Evolutionary conservation across 2,329 filamentous ascomycete genomes (phyloP).

Genomic region (Aspergillus brunneoviolaceus): DNA sequence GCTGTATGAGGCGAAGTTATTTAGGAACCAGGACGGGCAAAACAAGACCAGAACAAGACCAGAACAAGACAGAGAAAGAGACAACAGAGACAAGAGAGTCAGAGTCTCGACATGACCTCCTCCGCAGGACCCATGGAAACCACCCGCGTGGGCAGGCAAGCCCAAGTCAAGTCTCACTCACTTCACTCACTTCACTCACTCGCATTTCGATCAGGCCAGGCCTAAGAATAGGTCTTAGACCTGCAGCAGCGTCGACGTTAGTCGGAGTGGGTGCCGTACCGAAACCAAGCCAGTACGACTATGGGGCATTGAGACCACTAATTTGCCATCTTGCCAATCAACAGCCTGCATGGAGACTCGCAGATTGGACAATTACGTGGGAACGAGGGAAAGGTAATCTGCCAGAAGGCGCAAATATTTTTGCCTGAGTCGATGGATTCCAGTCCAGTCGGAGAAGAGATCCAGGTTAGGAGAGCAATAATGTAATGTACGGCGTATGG

Average conservation of each 20-base stretch:
- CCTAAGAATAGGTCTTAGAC: conserved; percentile 20
- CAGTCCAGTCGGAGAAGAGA: neutral
- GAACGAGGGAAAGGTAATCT: neutral
- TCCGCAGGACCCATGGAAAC: neutral
- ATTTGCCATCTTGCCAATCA: neutral
- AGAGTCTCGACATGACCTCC: neutral
- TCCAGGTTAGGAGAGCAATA: neutral
- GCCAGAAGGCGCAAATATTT: neutral
- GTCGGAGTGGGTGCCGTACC: conserved; percentile 1
- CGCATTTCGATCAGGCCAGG: conserved; percentile 15
- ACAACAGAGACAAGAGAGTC: neutral
- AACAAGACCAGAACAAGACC: neutral
- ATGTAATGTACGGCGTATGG: too few relatives aligned
- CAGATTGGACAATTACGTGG: neutral
- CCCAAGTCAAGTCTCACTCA: neutral
- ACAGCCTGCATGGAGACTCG: neutral
- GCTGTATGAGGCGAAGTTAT: neutral
- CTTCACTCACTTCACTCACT: neutral
- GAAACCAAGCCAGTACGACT: neutral
- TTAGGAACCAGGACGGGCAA: neutral
- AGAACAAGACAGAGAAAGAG: neutral
- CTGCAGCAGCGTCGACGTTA: conserved; percentile 10
- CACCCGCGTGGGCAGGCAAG: conserved; percentile 3
- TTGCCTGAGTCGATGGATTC: conserved; percentile 1
- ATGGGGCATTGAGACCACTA: neutral